These are phyloP conservation scores for Escovopsis sp. DNA, from an alignment of 2,329 filamentous ascomycete species.

Conservation along the genomic window DNA sequence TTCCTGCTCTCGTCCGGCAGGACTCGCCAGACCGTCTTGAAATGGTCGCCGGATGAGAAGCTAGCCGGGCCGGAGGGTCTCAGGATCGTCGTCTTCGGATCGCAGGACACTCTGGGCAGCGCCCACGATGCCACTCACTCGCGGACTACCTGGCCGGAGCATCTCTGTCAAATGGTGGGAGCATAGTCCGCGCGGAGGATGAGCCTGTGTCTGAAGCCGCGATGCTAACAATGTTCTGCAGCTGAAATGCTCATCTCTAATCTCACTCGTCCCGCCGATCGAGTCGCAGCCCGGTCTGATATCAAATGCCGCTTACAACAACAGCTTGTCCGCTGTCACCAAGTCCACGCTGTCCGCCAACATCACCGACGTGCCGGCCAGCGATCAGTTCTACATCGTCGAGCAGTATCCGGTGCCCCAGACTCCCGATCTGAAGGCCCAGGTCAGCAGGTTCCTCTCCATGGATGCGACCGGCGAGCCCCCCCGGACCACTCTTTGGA, in stretches of 20 bases:
- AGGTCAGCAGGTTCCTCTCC: slow-evolving; percentile 32
- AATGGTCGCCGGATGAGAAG: slow-evolving; percentile 9
- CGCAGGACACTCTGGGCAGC: slow-evolving; percentile 31
- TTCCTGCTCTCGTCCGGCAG: slow-evolving; percentile 10
- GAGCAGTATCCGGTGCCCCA: slow-evolving; percentile 28
- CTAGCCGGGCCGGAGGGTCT: slow-evolving; percentile 18
- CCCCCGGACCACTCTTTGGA: slow-evolving; percentile 35
- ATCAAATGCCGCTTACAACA: slow-evolving; percentile 39
- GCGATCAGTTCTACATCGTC: slow-evolving; percentile 29
- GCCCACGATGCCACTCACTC: slow-evolving; percentile 13
- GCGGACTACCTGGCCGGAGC: slow-evolving; percentile 30
- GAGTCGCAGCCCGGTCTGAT: slow-evolving; percentile 34
- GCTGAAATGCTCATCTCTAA: slow-evolving; percentile 30
- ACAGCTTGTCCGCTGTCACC: slow-evolving; percentile 21
- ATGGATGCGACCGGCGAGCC: slow-evolving; percentile 17
- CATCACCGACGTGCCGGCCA: slow-evolving; percentile 19
- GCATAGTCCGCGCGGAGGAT: neutral
- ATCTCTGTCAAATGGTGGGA: slow-evolving; percentile 32
- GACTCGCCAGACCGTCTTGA: slow-evolving; percentile 12
- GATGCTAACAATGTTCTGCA: slow-evolving; percentile 9
- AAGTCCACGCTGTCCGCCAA: slow-evolving; percentile 17
- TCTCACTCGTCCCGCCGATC: slow-evolving; percentile 29
- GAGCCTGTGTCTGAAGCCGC: too few species aligned
- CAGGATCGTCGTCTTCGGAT: slow-evolving; percentile 37
- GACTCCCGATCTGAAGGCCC: slow-evolving; percentile 27